Percentiles rank a stretch among this genome's conserved stretches.
These are phyloP conservation scores for Ophiorrhiza pumila DNA, from an alignment of 257 asterid species.

Conservation along the genomic window DNA sequence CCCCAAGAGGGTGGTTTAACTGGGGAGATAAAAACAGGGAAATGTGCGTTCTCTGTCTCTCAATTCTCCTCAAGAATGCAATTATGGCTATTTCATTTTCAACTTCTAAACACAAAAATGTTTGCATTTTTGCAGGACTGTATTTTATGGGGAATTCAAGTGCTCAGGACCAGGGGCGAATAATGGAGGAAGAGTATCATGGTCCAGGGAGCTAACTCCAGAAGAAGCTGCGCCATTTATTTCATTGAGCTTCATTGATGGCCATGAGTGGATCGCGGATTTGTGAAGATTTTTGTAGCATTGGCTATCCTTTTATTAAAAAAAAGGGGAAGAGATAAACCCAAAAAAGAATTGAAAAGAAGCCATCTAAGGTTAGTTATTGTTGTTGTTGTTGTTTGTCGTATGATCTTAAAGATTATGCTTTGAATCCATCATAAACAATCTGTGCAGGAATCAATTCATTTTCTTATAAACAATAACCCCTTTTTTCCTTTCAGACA, in stretches of 20 bases:
- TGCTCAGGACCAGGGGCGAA: slow-evolving; percentile 89
- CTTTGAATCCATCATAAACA: neutral
- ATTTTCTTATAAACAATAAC: no score
- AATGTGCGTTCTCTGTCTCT: slow-evolving; percentile 43
- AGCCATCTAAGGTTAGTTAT: no score
- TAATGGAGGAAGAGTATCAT: slow-evolving; percentile 67
- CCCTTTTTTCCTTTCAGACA: no score
- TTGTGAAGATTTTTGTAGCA: slow-evolving; percentile 27
- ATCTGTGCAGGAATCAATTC: no score
- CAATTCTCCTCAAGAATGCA: neutral
- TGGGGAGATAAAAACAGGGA: slow-evolving; percentile 95
- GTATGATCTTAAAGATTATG: no score
- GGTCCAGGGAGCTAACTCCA: slow-evolving; percentile 85
- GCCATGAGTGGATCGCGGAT: slow-evolving; percentile 63
- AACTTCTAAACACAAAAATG: no score
- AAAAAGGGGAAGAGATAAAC: neutral
- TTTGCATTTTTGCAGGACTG: slow-evolving; percentile 54
- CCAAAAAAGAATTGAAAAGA: no score
- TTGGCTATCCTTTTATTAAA: neutral
- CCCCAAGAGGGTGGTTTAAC: slow-evolving; percentile 80
- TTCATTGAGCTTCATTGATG: slow-evolving; percentile 80
- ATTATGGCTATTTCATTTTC: neutral
- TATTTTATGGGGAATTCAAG: slow-evolving; percentile 83
- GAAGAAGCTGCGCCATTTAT: slow-evolving; percentile 77
- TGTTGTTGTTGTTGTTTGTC: no score